phyloP scores from a whole-genome alignment of 768 basidiomycete genomes.

The Sporobolomyces roseus region DNA sequence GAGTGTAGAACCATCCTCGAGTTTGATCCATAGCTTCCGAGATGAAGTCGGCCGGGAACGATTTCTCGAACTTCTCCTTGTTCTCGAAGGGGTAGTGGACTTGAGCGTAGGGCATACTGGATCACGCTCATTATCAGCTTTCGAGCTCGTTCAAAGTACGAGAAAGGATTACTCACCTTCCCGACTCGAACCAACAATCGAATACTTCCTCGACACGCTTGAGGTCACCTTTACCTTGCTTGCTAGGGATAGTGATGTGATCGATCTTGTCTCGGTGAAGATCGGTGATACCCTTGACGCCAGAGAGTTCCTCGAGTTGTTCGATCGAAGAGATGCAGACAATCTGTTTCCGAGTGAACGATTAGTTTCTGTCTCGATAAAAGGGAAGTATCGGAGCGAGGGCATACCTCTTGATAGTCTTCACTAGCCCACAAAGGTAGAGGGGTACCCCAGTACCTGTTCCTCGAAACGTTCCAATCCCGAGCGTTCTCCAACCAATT shows the following conservation, averaged over 20 bases:
- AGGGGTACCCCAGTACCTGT: constrained; percentile 98
- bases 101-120: constrained; percentile 98
- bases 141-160: too few relatives aligned
- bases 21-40: constrained; percentile 99
- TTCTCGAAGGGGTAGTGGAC: constrained; percentile 98
- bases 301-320: constrained; percentile 80
- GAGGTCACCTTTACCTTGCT: constrained; percentile 75
- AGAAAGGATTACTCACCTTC: constrained; percentile 61
- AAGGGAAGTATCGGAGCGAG: background rate
- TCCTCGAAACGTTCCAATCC: constrained; percentile 98
- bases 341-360: constrained; percentile 22
- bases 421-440: constrained; percentile 94
- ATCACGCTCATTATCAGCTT: too few relatives aligned
- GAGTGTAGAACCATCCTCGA: constrained; percentile 98
- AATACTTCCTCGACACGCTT: constrained; percentile 96
- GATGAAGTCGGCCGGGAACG: constrained; percentile 93
- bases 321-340: constrained; percentile 81
- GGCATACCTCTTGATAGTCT: constrained; percentile 75
- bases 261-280: constrained; percentile 93
- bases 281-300: constrained; percentile 76
- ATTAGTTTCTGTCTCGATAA: background rate
- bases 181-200: constrained; percentile 99
- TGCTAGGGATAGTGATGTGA: constrained; percentile 90
- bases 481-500: constrained; percentile 98
- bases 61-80: constrained; percentile 73